These are phyloP conservation scores for Rosellinia necatrix DNA, from an alignment of 2,329 filamentous ascomycete genomes.

Conservation along the genomic window DNA sequence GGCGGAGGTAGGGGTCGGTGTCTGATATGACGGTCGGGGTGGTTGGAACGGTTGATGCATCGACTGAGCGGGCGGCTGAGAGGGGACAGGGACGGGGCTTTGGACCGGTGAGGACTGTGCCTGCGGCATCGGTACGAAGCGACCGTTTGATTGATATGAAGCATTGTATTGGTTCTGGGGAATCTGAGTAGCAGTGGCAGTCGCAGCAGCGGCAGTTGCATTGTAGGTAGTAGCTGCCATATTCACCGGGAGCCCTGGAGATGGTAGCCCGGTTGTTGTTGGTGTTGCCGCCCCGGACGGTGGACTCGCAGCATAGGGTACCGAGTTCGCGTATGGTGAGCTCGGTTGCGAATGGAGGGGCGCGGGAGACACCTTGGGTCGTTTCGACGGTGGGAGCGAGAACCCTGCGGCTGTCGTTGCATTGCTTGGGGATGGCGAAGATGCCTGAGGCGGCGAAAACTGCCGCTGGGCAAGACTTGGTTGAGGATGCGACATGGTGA, in stretches of 20 bases:
- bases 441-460: conserved; percentile 49
- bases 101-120: conserved; percentile 22
- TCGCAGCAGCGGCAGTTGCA: background rate
- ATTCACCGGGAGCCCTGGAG: conserved; percentile 38
- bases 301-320: conserved; percentile 45
- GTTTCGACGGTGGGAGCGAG: conserved; percentile 71
- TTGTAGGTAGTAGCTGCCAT: conserved; percentile 8
- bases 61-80: conserved; percentile 20
- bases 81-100: conserved; percentile 19
- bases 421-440: conserved; percentile 63
- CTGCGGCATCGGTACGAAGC: conserved; percentile 26
- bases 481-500: conserved; percentile 39
- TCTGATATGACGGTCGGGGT: conserved; percentile 20
- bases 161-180: conserved; percentile 42
- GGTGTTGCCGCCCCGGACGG: conserved; percentile 45
- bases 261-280: conserved; percentile 41
- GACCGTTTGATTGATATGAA: conserved; percentile 37
- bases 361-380: conserved; percentile 72
- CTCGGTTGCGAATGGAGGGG: conserved; percentile 66
- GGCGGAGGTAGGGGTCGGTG: conserved; percentile 30
- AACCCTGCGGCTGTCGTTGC: conserved; percentile 59
- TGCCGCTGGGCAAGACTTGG: conserved; percentile 39
- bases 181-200: conserved; percentile 22
- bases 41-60: conserved; percentile 12
- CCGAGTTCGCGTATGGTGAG: conserved; percentile 50